A percentile compares a stretch with the other conserved stretches of the same genome.
These are phyloP conservation scores for Backusella morwellensis DNA, from an alignment of 192 early-diverging fungal genomes.

Conservation along the genomic window DNA sequence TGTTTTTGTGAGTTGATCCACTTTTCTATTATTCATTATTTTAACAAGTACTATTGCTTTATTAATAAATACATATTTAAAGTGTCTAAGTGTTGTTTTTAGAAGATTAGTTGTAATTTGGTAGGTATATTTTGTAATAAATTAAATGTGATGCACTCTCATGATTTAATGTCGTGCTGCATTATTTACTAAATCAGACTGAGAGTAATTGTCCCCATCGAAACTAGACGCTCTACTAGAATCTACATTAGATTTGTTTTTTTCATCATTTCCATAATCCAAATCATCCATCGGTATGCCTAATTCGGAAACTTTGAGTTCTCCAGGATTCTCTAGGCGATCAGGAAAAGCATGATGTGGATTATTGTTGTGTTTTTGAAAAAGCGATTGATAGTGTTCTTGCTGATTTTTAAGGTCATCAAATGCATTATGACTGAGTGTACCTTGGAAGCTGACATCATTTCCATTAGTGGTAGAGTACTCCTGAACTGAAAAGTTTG, in stretches of 20 bases:
- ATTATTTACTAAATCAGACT: not conserved
- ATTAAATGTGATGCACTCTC: not conserved
- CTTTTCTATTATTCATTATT: too few relatives aligned
- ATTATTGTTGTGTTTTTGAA: slow-evolving; percentile 8
- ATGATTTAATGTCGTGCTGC: not conserved
- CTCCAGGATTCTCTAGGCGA: not conserved
- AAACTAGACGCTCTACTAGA: not conserved
- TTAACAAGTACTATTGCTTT: not conserved
- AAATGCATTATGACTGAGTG: slow-evolving; percentile 24
- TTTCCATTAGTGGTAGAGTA: not conserved
- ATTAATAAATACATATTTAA: not conserved
- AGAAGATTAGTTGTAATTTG: not conserved
- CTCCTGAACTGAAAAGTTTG: not conserved
- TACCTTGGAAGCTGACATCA: slow-evolving; percentile 2
- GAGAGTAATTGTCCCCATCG: not conserved
- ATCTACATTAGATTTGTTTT: not conserved
- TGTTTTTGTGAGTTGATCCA: too few relatives aligned
- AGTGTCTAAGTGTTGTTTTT: not conserved
- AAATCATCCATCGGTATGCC: slow-evolving; percentile 3
- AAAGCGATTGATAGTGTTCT: not conserved
- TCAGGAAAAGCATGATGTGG: not conserved
- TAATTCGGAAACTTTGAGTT: not conserved
- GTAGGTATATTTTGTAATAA: not conserved
- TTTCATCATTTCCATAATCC: not conserved
- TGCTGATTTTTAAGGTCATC: slow-evolving; percentile 18